A percentile compares a stretch with the other conserved stretches of the same genome.
These are phyloP conservation scores for Cordyceps fumosorosea DNA, from an alignment of 2,329 filamentous ascomycete genomes.

Conservation along the genomic window DNA sequence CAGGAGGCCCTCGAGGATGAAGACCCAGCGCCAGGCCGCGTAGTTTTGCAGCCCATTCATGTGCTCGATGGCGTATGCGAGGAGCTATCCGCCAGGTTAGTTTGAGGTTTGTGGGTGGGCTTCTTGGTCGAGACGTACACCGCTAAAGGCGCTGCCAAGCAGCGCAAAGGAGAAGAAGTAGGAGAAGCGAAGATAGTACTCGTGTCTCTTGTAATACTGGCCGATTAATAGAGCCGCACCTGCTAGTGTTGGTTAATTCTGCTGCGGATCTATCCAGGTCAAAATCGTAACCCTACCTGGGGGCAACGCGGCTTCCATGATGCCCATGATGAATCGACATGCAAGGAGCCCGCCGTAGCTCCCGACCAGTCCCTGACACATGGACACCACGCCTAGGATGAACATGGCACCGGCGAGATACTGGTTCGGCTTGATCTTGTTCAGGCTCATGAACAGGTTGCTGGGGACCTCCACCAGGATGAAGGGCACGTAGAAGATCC, in stretches of 20 bases:
- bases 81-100: too few species aligned
- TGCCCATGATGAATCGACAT: slow-evolving; percentile 15
- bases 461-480: slow-evolving; percentile 53
- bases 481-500: slow-evolving; percentile 61
- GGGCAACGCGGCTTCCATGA: slow-evolving; percentile 13
- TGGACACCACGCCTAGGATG: slow-evolving; percentile 14
- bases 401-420: slow-evolving; percentile 14
- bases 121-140: slow-evolving; percentile 7
- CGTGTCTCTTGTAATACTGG: slow-evolving; percentile 13
- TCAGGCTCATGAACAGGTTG: slow-evolving; percentile 30
- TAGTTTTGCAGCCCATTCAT: slow-evolving; percentile 12
- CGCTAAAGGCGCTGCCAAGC: slow-evolving; percentile 14
- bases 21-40: slow-evolving; percentile 47
- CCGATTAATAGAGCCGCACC: slow-evolving; percentile 14
- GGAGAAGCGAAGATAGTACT: slow-evolving; percentile 15
- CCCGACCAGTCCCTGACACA: slow-evolving; percentile 14
- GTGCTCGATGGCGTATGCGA: slow-evolving; percentile 14
- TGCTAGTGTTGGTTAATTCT: not conserved
- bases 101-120: too few species aligned
- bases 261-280: too few species aligned
- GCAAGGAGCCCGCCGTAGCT: slow-evolving; percentile 13
- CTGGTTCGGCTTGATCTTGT: slow-evolving; percentile 15
- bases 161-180: slow-evolving; percentile 15
- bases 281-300: too few species aligned
- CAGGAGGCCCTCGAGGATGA: slow-evolving; percentile 54